Base-by-base conservation (phyloP, 2,329 filamentous ascomycete species). In the Didymella lethalis region DNA sequence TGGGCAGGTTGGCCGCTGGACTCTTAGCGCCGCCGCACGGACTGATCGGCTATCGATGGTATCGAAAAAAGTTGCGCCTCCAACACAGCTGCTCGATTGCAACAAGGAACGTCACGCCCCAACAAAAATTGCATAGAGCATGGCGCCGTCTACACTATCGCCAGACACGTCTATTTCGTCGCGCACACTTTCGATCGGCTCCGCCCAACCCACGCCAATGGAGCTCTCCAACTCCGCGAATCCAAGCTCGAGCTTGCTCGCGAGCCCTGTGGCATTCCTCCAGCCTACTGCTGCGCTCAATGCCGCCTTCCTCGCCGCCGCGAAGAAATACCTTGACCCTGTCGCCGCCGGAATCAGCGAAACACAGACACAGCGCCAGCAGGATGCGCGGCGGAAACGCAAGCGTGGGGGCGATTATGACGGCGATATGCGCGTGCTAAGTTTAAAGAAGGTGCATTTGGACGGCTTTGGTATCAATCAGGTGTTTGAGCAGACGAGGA, bases 401-500 rank as follows among this genome's bases (percentile, higher is more conserved):
- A 96, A 95, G 82, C 84, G 91, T 65, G 83, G 82, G 8, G 82
- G 84, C 45, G 76, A 72, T 32, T 79, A 84, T 38, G 73, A 78
- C 26, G 77, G 75, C 4, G 79, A 83, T 50, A 78, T 78, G 31
- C 64, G 78, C 47, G 80, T 90, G 1, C 73, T 97, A 63, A 92
- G 92, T 69, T 81, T 97, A 69, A 89, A 90, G 69, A 93, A 91
- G 77, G 82, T 99, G 16, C 91, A 97, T 74, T 82, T 92, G 7
- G 88, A 96, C 57, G 95, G 94, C 0, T 97, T 98, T 68, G 91
- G 90, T 68, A 89, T 91, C 11, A 87, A 89, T 20, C 94, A 98
- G 78, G 88, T 99, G 43, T 99, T 94, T 91, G 92, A 97, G 77
- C 95, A 99, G 80, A 90, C 92, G 8, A 89, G 88, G 71, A 87